Base-by-base conservation (phyloP, 2,329 filamentous ascomycete genomes). In the Mycosphaerella sp. region DNA sequence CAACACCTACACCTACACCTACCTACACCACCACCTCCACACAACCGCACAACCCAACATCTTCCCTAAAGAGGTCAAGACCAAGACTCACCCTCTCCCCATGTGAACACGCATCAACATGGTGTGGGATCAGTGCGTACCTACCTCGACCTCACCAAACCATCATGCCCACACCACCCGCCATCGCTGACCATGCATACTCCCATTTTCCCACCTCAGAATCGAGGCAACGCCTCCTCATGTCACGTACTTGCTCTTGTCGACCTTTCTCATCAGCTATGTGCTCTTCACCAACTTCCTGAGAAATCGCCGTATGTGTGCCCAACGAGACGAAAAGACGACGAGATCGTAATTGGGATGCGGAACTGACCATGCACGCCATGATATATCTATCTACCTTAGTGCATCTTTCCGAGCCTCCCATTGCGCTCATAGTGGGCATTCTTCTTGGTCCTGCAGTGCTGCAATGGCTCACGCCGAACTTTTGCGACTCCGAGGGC, bases 331-430 rank as follows among this genome's bases (percentile, higher is more conserved):
- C 21, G 3, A 21, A 21, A 21, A 21, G 21, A 21, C 21, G 21
- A 21, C 21, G 21, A 21, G 21, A 2, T 21, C 21, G 21, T 2
- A 21, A 21, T 21, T 21, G 34, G 11, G 4, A 38, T 17, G 7
- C n/a, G 10, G n/a, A 7, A 9, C 23, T 34, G 45, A 39, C 2
- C 2, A 21, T 6, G 23, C 36, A 49, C 26, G 26, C 26, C 12
- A 23, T 48, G 21, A 21, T 21, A 21, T 21, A 21, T 21, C 21
- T 21, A 21, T 21, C 21, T 21, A 29, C 66, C 26, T 29, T 29
- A 59, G 54, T 77, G 2, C 75, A 78, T 57, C 70, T 77, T 12
- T 75, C 73, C 9, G 75, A 78, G 62, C 75, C 75, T 4, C 74
- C 75, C 4, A 67, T 77, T 17, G 75, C 75, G 11, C 72, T 76